Base-by-base conservation (phyloP, 2,329 filamentous ascomycete genomes). In the Arthrobotrys musiformis region DNA sequence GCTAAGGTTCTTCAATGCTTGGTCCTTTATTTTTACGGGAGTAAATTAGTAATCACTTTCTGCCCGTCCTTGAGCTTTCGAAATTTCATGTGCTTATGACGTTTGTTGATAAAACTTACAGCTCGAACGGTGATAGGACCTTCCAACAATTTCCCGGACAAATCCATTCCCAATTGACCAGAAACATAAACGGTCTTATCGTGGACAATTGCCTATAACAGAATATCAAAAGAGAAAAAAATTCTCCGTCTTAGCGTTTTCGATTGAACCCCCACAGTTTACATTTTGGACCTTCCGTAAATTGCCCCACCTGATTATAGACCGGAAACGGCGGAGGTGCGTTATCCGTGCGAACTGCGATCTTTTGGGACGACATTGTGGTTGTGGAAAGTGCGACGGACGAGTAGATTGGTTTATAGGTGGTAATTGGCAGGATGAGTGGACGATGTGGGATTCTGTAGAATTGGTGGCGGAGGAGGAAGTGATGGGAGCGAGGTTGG, bases 141-240 rank as follows among this genome's bases (percentile, higher is more conserved):
- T 9, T 89, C 86, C 6, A 89, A 85, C 1, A 91, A 69, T 67
- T 86, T 84, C 19, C 83, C 84, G 0, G 88, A 89, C n/a, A 88
- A 86, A 79, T 90, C 86, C 80, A 89, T 84, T 13, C 87, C 88
- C 33, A 92, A 85, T 78, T 86, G 86, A 24, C 90, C 90, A 1
- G 89, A 91, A 84, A 90, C 91, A 84, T 91, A 92, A n/a, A 92
- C 88, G 82, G 90, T 87, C 80, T 89, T 90, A 81, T 89, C 89
- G 82, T 86, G 86, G 79, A 88, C 86, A 79, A 90, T 85, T 44
- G 88, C 89, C 81, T 91, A 68, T 60, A 50, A 30, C 4, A 37
- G 54, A 54, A 66, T 17, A 17, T 19, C 17, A 3, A 11, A n/a
- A n/a, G n/a, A n/a, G n/a, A n/a, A n/a, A n/a, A 40, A 40, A 40